Evolutionary conservation across 1,139 yeast species (phyloP), one percentile per base, ranked within the genome.

Genomic region (Suhomyces panamericanus): DNA sequence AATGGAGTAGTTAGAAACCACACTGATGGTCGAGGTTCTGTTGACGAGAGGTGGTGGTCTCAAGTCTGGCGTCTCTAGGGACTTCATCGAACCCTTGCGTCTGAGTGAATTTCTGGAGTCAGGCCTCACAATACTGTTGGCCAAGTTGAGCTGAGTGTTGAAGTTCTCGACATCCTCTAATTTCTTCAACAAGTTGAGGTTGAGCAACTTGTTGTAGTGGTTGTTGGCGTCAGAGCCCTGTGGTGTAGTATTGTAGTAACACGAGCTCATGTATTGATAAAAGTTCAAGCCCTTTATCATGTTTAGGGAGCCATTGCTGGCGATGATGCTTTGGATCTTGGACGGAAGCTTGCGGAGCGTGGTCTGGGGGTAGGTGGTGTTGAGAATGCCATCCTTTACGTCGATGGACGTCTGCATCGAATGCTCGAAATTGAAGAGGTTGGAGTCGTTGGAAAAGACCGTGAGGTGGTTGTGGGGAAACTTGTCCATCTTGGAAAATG

Each of bases 251-350:
- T 74, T 74, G 43, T 57, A 65, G 52, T 74, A 74, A 49, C 77
- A 74, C 10, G 77, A 70, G 38, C 66, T 53, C 67, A 70, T 68
- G 55, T 74, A 74, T 49, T 68, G 71, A 51, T 63, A 71, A 30
- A 70, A 57, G 37, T 63, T 59, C 46, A 72, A 61, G 33, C 63
- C 58, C 49, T 73, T 70, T 55, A 69, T 70, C 40, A 70, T 52
- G 32, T 66, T 64, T 28, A 70, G 56, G 11, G 72, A 62, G 36
- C 61, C 61, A 37, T 63, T 61, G 43, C 64, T 65, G 41, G 59
- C 54, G n/a, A 74, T 55, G 39, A 73, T 58, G 42, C 65, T 63
- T 51, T 72, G 75, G 28, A 74, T 57, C 44, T 66, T 66, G 9
- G 51, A 49, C 1, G 78, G 78, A 22, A 74, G 57, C 37, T 59